phyloP scores from a whole-genome alignment of 768 basidiomycete genomes.

The Lentinus tigrinus region DNA sequence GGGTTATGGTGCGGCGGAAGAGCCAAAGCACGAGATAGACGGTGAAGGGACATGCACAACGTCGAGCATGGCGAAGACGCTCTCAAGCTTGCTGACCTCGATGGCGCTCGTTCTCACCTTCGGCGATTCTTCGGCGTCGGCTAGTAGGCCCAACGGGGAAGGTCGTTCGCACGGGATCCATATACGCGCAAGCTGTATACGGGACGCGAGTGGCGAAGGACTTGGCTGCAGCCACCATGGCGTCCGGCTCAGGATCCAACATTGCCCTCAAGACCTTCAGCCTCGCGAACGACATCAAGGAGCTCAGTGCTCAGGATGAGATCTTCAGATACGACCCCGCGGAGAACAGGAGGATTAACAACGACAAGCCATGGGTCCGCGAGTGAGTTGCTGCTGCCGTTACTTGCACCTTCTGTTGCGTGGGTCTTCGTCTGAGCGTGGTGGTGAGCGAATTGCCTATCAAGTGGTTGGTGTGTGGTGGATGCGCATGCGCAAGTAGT shows the following conservation, averaged over 20 bases:
- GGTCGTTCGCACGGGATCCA: slow-evolving; percentile 5
- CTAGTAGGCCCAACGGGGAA: neutral
- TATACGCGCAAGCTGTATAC: slow-evolving; percentile 12
- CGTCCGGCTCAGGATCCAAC: slow-evolving; percentile 37
- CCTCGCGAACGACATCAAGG: slow-evolving; percentile 65
- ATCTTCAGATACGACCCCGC: slow-evolving; percentile 76
- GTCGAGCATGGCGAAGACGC: slow-evolving; percentile 16
- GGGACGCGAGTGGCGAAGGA: neutral
- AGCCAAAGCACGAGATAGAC: slow-evolving; percentile 4
- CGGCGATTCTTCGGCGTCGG: too few relatives aligned
- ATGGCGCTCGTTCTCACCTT: neutral
- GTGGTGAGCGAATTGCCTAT: too few relatives aligned
- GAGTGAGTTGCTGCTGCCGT: slow-evolving; percentile 59
- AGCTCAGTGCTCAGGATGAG: slow-evolving; percentile 73
- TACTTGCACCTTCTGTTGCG: too few relatives aligned
- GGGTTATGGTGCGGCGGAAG: neutral
- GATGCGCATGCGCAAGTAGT: too few relatives aligned
- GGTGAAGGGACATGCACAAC: slow-evolving; percentile 14
- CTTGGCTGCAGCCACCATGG: slow-evolving; percentile 16
- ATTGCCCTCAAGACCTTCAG: slow-evolving; percentile 75
- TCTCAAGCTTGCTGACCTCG: neutral
- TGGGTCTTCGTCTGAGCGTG: too few relatives aligned
- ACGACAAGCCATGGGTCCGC: slow-evolving; percentile 78
- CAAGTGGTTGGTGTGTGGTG: too few relatives aligned
- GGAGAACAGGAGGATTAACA: slow-evolving; percentile 63